Evolutionary conservation across 2,329 filamentous ascomycete species (phyloP), one percentile per base, ranked within the genome.

Genomic region (Ambrosiella beaveri): DNA sequence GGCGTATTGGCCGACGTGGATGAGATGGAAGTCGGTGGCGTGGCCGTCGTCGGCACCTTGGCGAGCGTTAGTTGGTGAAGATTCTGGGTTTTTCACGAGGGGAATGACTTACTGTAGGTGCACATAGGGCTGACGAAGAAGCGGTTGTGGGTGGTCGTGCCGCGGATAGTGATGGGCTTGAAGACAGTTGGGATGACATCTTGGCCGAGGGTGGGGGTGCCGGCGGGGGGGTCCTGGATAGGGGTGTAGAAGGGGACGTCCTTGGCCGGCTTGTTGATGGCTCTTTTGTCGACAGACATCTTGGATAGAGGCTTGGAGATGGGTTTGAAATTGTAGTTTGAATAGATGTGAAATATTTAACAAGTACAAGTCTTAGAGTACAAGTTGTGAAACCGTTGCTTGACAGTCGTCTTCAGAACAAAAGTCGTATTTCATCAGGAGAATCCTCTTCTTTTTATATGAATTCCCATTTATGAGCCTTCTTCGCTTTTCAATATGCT

Each of bases 1-100:
- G 19, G 87, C 78, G 64, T 89, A 89, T 61, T 87, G 83, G 59
- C 88, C 87, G 35, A 91, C 75, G 66, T 95, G 89, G 13, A 88
- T 82, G 54, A 91, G 73, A 68, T 95, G 88, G 78, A 82, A 95
- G 67, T 85, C 77, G 1, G 85, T 90, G 62, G 84, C 73, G 69
- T 91, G 85, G 44, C 90, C 78, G 62, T 79, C 69, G 52, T 74
- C 65, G 61, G 77, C 74, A 35, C 74, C 77, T 62, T 17, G 37
- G 69, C 80, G 36, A n/a, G 19, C 51, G 52, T 54, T 39, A 51
- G n/a, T 11, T 45, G 12, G 12, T 12, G 17, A 7, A 15, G n/a
- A 47, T n/a, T 13, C 4, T 17, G 36, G 12, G 9, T 36, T 13
- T n/a, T 40, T 13, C 6, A 19, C 2, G 17, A 7, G 36, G 17